Evolutionary conservation across 116 monocot genomes (phyloP).

Genomic region (Zostera marina): DNA sequence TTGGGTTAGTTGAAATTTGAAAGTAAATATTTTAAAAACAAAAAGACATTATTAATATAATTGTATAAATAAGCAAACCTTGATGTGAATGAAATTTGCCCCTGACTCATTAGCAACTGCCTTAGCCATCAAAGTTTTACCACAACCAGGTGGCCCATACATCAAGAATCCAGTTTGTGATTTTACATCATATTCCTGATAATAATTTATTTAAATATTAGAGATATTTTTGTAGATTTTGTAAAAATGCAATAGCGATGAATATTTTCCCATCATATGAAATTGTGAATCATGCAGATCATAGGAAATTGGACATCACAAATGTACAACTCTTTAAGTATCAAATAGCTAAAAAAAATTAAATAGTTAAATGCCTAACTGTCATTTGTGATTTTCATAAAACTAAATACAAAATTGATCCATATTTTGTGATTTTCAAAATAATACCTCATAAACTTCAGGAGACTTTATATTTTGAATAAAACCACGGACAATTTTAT

Average conservation of each 20-base stretch:
- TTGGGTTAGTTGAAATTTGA: neutral
- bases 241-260: neutral
- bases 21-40: neutral
- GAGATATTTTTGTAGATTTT: neutral
- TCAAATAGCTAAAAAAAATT: neutral
- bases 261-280: neutral
- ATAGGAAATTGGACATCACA: neutral
- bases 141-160: conserved; percentile 97
- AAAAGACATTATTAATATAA: conserved; percentile 1
- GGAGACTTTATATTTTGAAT: conserved; percentile 64
- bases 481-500: conserved; percentile 62
- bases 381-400: no score
- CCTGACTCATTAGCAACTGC: conserved; percentile 94
- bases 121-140: conserved; percentile 98
- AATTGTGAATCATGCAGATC: neutral
- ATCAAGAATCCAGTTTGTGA: conserved; percentile 77
- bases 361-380: neutral
- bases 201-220: neutral
- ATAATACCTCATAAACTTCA: conserved; percentile 70
- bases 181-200: conserved; percentile 70
- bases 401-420: no score
- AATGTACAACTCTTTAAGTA: neutral
- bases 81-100: conserved; percentile 93
- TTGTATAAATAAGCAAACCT: conserved; percentile 24
- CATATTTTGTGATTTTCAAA: no score